Conservation (phyloP, 305 asterid genomes). For the Fraxinus sp. region DNA sequence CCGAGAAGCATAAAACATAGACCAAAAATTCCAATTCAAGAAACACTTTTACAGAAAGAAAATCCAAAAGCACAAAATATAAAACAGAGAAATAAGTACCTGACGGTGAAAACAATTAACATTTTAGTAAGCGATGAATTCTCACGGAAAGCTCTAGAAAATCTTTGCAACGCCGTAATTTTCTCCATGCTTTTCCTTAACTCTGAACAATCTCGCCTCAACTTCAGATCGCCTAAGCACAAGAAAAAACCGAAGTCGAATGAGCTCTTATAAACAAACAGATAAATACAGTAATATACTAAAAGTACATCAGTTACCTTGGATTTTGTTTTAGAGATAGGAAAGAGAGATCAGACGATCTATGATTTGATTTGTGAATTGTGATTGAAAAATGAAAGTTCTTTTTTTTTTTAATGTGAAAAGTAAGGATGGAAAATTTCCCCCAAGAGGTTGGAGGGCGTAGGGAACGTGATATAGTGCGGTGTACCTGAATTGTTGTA, state of each 20-base stretch:
- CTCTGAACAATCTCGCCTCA: not conserved
- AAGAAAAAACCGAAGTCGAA: constrained; percentile 1
- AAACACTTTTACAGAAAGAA: not conserved
- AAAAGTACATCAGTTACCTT: not conserved
- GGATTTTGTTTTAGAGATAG: constrained; percentile 21
- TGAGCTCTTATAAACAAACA: not conserved
- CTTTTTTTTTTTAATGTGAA: not conserved
- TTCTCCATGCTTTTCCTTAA: constrained; percentile 34
- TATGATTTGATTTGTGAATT: not conserved
- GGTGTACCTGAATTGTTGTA: constrained; percentile 29
- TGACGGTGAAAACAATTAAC: constrained; percentile 64
- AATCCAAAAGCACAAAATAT: not conserved
- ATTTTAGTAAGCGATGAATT: constrained; percentile 59
- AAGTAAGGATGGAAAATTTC: not conserved
- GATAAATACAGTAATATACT: not conserved
- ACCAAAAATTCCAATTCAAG: not conserved
- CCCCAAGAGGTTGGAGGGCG: constrained; percentile 40
- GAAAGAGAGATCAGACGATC: not conserved
- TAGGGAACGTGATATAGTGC: constrained; percentile 31
- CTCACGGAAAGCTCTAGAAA: constrained; percentile 57
- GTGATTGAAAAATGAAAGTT: not conserved
- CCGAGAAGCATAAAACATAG: not conserved
- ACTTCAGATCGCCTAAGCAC: constrained; percentile 32
- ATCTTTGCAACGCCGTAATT: constrained; percentile 52
- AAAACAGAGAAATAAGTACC: constrained; percentile 34